phyloP scores from a whole-genome alignment of 148 eudicot genomes.

The Vaccinium darrowii region DNA sequence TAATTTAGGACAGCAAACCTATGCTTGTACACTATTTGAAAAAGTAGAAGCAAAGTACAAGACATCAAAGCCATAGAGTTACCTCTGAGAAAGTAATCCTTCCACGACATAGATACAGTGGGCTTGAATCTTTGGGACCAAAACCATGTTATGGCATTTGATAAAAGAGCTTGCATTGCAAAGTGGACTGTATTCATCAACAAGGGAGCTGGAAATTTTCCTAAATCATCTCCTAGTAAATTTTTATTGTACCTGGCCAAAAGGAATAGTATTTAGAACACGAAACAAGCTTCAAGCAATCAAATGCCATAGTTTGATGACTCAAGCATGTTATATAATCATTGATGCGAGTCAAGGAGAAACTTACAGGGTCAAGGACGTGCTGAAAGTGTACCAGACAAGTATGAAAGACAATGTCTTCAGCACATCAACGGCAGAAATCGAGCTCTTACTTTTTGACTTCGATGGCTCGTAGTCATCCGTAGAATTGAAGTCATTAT shows the following conservation, averaged over 20 bases:
- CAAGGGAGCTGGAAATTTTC: constrained; percentile 94
- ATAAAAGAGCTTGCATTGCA: constrained; percentile 87
- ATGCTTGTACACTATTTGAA: background rate
- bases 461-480: constrained; percentile 6
- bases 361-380: constrained; percentile 89
- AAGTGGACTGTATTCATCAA: constrained; percentile 97
- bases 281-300: constrained; percentile 6
- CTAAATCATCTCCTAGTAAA: constrained; percentile 83
- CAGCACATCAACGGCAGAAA: constrained; percentile 66
- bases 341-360: background rate
- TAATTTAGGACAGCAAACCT: background rate
- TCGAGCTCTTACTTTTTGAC: constrained; percentile 26
- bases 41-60: background rate
- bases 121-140: constrained; percentile 76
- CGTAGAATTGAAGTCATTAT: constrained; percentile 15
- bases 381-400: constrained; percentile 93
- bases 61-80: constrained; percentile 14
- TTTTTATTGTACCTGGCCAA: constrained; percentile 80
- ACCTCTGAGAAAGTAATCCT: constrained; percentile 88
- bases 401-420: constrained; percentile 76
- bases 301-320: background rate
- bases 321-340: background rate
- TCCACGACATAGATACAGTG: constrained; percentile 71
- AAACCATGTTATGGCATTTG: constrained; percentile 77
- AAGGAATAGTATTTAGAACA: constrained; percentile 18